Base-by-base conservation (phyloP, 73 alveolate genomes). In the Breviolum minutum region DNA sequence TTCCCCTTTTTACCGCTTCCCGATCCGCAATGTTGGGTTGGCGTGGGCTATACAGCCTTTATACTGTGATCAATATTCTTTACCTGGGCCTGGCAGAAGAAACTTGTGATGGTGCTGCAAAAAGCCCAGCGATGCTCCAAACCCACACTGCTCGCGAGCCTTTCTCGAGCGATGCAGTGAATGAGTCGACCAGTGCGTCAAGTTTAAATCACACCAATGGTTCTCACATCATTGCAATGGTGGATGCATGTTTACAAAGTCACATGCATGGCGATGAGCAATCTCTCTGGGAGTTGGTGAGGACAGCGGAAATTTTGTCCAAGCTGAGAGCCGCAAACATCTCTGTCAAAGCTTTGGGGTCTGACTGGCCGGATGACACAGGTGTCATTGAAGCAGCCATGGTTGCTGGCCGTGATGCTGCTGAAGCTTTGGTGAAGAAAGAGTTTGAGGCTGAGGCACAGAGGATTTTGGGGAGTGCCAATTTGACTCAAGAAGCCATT, bases 321-420 rank as follows among this genome's bases (percentile, higher is more conserved):
- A 66, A 69, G 85, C 48, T 88, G 86, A 13, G 2, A 62, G 95
- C 70, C 9, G 95, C 95, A 5, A 69, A 69, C 73, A 13, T 88
- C 86, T 32, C 73, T 11, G 95, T 88, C 71, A 66, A 88, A 26
- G 95, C 86, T 30, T 69, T 88, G 86, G 95, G 95, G 61, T 7
- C 74, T 17, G 95, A 88, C 71, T 88, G 86, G 95, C 95, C 95
- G 3, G 95, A 88, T 32, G 95, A 88, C 86, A 17, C 66, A 30
- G 86, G 62, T 62, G 86, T 88, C 61, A 88, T 88, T 60, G 86
- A 88, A 9, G 95, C 95, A 5, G 95, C 95, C 17, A 16, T 68
- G 70, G 70, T 88, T 17, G 95, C 95, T 2, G 95, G 95, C 71
- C 95, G 85, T 7, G 95, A 88, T 32, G 95, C 95, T 0, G 95